Evolutionary conservation across 1,284 basidiomycete species (phyloP).

Genomic region (Lentinula novae-zelandiae): DNA sequence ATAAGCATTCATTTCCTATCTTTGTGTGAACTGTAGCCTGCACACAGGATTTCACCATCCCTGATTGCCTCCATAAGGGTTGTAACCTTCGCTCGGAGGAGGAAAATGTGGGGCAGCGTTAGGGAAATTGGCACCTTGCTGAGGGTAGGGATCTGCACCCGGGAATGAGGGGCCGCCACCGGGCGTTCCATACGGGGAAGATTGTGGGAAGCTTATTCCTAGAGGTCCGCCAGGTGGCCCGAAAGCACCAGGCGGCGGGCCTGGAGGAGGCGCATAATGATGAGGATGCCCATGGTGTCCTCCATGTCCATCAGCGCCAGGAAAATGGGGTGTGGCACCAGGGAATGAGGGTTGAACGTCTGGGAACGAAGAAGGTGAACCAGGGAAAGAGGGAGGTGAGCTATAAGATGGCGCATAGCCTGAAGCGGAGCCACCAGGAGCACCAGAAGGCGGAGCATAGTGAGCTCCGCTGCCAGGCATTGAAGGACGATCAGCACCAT

Average conservation of each 20-base stretch:
- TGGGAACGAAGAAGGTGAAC: conserved; percentile 21
- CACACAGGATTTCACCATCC: neutral
- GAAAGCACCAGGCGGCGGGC: conserved; percentile 4
- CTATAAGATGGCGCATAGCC: conserved; percentile 26
- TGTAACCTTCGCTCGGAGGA: neutral
- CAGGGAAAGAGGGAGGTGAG: conserved; percentile 14
- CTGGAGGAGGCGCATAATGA: conserved; percentile 11
- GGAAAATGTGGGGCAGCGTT: conserved; percentile 1
- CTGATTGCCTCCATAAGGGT: neutral
- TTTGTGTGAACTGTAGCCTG: too few species aligned
- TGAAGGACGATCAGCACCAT: conserved; percentile 1
- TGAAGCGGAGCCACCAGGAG: conserved; percentile 16
- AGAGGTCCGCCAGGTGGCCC: conserved; percentile 14
- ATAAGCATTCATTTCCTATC: too few species aligned
- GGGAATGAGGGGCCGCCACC: conserved; percentile 24
- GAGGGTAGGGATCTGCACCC: conserved; percentile 25
- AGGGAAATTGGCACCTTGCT: conserved; percentile 3
- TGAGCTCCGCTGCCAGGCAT: conserved; percentile 12
- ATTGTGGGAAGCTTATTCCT: conserved; percentile 22
- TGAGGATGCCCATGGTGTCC: conserved; percentile 13
- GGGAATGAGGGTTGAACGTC: conserved; percentile 14
- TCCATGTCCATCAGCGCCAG: conserved; percentile 7
- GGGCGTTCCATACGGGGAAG: conserved; percentile 18
- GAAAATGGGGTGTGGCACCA: conserved; percentile 5
- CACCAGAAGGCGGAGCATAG: conserved; percentile 26